Evolutionary conservation across 768 basidiomycete species (phyloP), one percentile per base, ranked within the genome.

Genomic region (Amanita muscaria): DNA sequence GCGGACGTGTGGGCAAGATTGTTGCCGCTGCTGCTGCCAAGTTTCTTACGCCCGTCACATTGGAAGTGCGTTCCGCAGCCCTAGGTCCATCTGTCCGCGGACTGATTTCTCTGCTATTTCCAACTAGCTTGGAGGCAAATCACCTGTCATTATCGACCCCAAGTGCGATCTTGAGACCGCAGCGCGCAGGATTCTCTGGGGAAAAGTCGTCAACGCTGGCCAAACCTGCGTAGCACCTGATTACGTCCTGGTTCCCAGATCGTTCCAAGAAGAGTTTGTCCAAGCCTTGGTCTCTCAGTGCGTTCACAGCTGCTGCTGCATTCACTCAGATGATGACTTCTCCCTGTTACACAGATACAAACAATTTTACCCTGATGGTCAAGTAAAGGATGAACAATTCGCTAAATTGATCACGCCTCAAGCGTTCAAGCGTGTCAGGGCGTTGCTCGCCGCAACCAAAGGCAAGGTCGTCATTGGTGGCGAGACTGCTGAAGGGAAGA

Each of bases 131-230:
- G 44, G 44, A 56, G 81, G 87, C 19, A 88, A 89, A 59, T 79
- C 74, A 1, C 87, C 88, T 1, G 84, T 79, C 15, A 66, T 90
- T 49, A 64, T 92, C 34, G 84, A 89, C 58, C 70, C 83, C 0
- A 69, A 65, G 16, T 78, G 75, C 43, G 80, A 91, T 56, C 62
- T 90, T 40, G 68, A 78, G 46, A 63, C 70, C 4, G 71, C 80
- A 0, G 84, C 85, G 2, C 73, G 71, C 33, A 72, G 88, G n/a
- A 68, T 92, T 34, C 59, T 89, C 27, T 90, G 86, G 85, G 87
- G 87, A n/a, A 88, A 88, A 37, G 60, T 65, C n/a, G 62, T 70
- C 29, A 92, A 92, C 52, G 77, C 76, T 0, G 89, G 89, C 2
- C 76, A 89, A 65, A 79, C 79, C 1, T 91, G 88, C 46, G 67